These are phyloP conservation scores for Picea glauca DNA, from an alignment of 75 land plant species.

Conservation along the genomic window DNA sequence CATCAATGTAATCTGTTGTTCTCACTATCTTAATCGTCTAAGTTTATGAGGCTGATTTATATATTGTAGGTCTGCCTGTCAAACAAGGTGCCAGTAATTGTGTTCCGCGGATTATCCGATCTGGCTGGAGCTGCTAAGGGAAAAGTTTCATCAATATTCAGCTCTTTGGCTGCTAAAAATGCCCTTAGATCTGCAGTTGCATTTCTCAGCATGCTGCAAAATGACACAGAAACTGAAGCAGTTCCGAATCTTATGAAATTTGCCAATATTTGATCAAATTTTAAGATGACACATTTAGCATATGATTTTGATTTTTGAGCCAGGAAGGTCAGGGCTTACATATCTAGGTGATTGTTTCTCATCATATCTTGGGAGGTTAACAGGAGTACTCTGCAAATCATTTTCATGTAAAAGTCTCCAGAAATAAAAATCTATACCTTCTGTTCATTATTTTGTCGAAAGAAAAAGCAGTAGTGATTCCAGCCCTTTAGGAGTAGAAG, in stretches of 20 bases:
- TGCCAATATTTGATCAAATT: background rate
- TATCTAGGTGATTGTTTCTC: too few relatives aligned
- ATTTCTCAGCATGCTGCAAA: background rate
- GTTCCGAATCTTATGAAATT: background rate
- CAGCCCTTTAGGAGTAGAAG: too few relatives aligned
- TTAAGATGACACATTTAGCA: too few relatives aligned
- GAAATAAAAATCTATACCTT: too few relatives aligned
- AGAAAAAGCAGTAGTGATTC: too few relatives aligned
- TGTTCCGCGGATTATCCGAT: slow-evolving; percentile 30
- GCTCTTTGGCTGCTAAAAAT: slow-evolving; percentile 27
- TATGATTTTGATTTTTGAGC: too few relatives aligned
- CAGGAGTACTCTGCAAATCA: too few relatives aligned
- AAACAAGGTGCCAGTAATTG: slow-evolving; percentile 24
- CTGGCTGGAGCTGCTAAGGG: slow-evolving; percentile 16
- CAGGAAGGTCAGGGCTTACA: too few relatives aligned
- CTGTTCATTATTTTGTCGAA: too few relatives aligned
- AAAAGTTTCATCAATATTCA: slow-evolving; percentile 11
- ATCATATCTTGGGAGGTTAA: too few relatives aligned
- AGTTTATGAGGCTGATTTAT: background rate
- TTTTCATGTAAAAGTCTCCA: too few relatives aligned
- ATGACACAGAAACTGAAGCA: slow-evolving; percentile 2
- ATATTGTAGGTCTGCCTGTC: slow-evolving; percentile 23
- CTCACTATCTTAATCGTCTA: background rate
- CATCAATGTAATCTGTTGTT: background rate
- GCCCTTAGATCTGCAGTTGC: slow-evolving; percentile 14